Conservation (phyloP, 257 asterid species). For the Fraxinus cuspidata region DNA sequence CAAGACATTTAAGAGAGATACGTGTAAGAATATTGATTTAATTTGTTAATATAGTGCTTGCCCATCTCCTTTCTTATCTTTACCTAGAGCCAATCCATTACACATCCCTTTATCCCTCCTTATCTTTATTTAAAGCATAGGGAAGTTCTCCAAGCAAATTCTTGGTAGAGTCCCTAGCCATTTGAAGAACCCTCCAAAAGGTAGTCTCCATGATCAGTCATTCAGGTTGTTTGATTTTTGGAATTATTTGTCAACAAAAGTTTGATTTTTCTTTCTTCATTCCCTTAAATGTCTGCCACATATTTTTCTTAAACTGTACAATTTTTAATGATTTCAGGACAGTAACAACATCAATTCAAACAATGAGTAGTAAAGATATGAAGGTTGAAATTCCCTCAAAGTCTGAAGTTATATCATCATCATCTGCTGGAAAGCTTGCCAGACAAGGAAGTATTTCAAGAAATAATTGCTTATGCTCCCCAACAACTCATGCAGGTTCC, state of each 20-base stretch:
- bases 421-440: slow-evolving; percentile 45
- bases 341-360: slow-evolving; percentile 42
- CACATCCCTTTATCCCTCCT: slow-evolving; percentile 18
- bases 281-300: neutral
- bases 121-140: slow-evolving; percentile 34
- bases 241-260: neutral
- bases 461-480: slow-evolving; percentile 69
- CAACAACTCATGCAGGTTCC: slow-evolving; percentile 78
- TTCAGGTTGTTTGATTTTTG: slow-evolving; percentile 3
- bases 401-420: slow-evolving; percentile 22
- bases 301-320: neutral
- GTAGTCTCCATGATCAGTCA: slow-evolving; percentile 2
- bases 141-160: slow-evolving; percentile 22
- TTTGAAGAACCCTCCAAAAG: slow-evolving; percentile 6
- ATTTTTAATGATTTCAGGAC: slow-evolving; percentile 8
- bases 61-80: slow-evolving; percentile 46
- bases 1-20: slow-evolving; percentile 1
- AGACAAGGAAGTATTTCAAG: slow-evolving; percentile 68
- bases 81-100: slow-evolving; percentile 25
- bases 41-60: slow-evolving; percentile 15
- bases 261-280: neutral
- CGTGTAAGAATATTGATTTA: slow-evolving; percentile 11
- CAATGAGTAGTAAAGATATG: slow-evolving; percentile 38
- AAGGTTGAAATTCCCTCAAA: slow-evolving; percentile 50
- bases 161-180: slow-evolving; percentile 20